Conservation (phyloP, 78 protist species). For the Emiliania huxleyi region DNA sequence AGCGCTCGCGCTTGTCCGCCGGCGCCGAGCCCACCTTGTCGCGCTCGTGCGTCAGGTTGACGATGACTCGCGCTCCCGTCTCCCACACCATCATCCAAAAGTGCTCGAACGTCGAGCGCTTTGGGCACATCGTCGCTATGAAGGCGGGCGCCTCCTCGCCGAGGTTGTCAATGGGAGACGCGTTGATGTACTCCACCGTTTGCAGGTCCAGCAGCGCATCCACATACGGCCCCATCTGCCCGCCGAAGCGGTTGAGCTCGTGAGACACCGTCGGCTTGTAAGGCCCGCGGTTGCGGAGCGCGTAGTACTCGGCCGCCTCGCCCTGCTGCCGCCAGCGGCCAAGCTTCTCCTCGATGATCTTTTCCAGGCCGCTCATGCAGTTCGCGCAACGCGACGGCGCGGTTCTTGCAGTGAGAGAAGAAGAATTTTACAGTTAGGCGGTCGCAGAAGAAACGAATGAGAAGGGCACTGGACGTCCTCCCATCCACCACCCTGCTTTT, state of each 20-base stretch:
- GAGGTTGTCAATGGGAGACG: conserved; percentile 8
- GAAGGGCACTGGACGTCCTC: no score
- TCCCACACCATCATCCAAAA: conserved; percentile 7
- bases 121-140: conserved; percentile 18
- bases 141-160: not conserved
- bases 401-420: no score
- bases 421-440: no score
- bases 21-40: conserved; percentile 2
- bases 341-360: not conserved
- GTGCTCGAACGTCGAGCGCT: not conserved
- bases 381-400: no score
- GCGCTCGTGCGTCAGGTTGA: not conserved
- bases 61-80: not conserved
- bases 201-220: not conserved
- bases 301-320: not conserved
- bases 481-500: no score
- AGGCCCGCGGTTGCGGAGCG: not conserved
- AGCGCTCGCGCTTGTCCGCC: conserved; percentile 10
- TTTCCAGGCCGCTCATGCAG: no score
- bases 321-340: not conserved
- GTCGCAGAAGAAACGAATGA: no score
- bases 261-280: not conserved
- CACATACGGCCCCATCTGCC: not conserved
- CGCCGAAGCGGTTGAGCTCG: conserved; percentile 8
- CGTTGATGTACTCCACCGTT: not conserved